Percentiles rank a stretch among this genome's conserved stretches.
Evolutionary conservation across 2,329 filamentous ascomycete species (phyloP).

Genomic region (Daldinia eschscholtzii): DNA sequence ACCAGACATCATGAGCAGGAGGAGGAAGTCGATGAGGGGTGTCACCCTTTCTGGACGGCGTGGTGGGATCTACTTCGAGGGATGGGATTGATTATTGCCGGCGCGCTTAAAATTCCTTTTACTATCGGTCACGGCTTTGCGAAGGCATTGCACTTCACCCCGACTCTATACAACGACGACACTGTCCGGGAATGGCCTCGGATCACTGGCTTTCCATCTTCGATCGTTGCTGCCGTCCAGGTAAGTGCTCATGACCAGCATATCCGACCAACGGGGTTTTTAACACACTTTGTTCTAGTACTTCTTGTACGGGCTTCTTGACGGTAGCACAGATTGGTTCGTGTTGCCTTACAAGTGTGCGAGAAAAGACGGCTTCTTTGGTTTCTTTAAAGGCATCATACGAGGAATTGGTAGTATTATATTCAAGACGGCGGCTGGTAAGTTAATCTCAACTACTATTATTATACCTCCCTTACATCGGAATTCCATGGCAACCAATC

Average conservation of each 20-base stretch:
- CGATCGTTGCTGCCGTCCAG: constrained; percentile 31
- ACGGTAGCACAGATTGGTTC: constrained; percentile 39
- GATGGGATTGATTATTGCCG: constrained; percentile 28
- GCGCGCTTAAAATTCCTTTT: constrained; percentile 35
- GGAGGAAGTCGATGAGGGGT: constrained; percentile 31
- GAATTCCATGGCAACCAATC: not conserved
- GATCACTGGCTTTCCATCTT: constrained; percentile 39
- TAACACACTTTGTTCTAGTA: constrained; percentile 22
- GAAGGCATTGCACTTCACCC: constrained; percentile 40
- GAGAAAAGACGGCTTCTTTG: constrained; percentile 33
- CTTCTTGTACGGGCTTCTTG: constrained; percentile 34
- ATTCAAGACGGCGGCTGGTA: constrained; percentile 39
- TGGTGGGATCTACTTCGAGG: constrained; percentile 39
- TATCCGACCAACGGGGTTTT: not conserved
- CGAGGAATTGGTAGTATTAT: constrained; percentile 30
- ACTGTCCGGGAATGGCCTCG: constrained; percentile 39
- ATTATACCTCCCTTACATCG: not conserved
- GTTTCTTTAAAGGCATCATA: constrained; percentile 39
- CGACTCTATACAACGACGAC: constrained; percentile 37
- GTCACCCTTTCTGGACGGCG: constrained; percentile 43
- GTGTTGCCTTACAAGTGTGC: constrained; percentile 38
- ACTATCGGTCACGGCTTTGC: constrained; percentile 37
- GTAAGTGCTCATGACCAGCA: constrained; percentile 11
- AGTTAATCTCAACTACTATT: constrained; percentile 8
- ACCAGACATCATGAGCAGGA: constrained; percentile 19